Conservation (phyloP, 2,329 filamentous ascomycete species). For the Cryoendolithus antarcticus region DNA sequence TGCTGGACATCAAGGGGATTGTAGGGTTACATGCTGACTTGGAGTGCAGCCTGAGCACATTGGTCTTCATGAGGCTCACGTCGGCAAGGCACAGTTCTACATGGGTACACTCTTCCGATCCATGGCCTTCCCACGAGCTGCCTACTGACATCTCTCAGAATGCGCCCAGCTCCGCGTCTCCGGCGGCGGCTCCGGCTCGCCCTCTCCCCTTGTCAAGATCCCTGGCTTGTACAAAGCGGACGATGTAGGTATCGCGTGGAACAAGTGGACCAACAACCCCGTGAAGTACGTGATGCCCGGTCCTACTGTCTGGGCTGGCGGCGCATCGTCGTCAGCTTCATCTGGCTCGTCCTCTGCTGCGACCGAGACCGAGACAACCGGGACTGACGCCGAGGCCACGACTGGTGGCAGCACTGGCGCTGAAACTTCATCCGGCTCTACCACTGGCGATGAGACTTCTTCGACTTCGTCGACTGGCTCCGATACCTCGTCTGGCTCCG, state of each 20-base stretch:
- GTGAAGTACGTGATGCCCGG: slow-evolving; percentile 9
- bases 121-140: no score
- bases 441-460: background rate
- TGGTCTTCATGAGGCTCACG: slow-evolving; percentile 10
- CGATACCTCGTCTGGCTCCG: background rate
- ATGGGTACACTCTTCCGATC: background rate
- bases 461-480: background rate
- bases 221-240: slow-evolving; percentile 12
- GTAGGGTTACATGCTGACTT: no score
- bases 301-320: slow-evolving; percentile 4
- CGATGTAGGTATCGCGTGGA: slow-evolving; percentile 12
- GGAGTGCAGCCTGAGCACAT: slow-evolving; percentile 8
- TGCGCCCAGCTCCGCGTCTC: slow-evolving; percentile 12
- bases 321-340: slow-evolving; percentile 1
- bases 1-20: no score
- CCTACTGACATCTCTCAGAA: background rate
- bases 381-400: background rate
- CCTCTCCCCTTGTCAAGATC: slow-evolving; percentile 10
- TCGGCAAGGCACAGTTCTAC: slow-evolving; percentile 10
- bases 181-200: slow-evolving; percentile 10
- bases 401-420: background rate
- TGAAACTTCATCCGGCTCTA: background rate
- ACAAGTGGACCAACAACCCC: slow-evolving; percentile 9
- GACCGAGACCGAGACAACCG: background rate
- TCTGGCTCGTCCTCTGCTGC: slow-evolving; percentile 4